phyloP scores from a whole-genome alignment of 371 early-diverging fungal genomes.

The Actinomortierella wolfii region DNA sequence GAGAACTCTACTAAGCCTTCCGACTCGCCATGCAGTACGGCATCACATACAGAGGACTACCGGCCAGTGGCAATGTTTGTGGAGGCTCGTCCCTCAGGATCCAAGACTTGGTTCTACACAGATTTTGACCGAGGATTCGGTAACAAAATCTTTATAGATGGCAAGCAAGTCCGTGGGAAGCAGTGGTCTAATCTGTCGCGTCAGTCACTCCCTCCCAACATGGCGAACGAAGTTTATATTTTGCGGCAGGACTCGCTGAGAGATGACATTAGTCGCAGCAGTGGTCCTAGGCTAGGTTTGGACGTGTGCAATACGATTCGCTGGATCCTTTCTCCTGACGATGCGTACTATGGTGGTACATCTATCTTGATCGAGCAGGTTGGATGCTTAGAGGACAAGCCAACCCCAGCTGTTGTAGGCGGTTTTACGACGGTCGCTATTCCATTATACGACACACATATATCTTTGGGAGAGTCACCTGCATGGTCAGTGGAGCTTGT shows the following conservation, averaged over 20 bases:
- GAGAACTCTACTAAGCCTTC: too few species aligned
- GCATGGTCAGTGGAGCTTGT: constrained; percentile 25
- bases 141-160: constrained; percentile 47
- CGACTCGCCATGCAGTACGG: constrained; percentile 5
- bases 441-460: constrained; percentile 26
- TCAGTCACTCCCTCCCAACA: constrained; percentile 55
- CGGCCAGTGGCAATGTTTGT: constrained; percentile 42
- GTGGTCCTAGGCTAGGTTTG: not conserved
- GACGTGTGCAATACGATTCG: not conserved
- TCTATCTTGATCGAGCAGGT: constrained; percentile 32
- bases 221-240: constrained; percentile 35
- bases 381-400: not conserved
- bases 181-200: constrained; percentile 63
- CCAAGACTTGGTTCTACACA: constrained; percentile 52
- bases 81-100: constrained; percentile 46
- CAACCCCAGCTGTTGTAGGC: constrained; percentile 6
- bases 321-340: constrained; percentile 34
- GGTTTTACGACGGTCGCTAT: constrained; percentile 14
- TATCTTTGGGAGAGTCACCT: constrained; percentile 12
- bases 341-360: constrained; percentile 49
- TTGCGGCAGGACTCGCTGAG: constrained; percentile 3
- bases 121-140: constrained; percentile 65
- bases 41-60: constrained; percentile 4
- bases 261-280: not conserved
- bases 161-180: constrained; percentile 48